Percentiles rank a stretch among this genome's conserved stretches.
Evolutionary conservation across 2,329 filamentous ascomycete genomes (phyloP).

Genomic region (Neofusicoccum kwambonambiense): DNA sequence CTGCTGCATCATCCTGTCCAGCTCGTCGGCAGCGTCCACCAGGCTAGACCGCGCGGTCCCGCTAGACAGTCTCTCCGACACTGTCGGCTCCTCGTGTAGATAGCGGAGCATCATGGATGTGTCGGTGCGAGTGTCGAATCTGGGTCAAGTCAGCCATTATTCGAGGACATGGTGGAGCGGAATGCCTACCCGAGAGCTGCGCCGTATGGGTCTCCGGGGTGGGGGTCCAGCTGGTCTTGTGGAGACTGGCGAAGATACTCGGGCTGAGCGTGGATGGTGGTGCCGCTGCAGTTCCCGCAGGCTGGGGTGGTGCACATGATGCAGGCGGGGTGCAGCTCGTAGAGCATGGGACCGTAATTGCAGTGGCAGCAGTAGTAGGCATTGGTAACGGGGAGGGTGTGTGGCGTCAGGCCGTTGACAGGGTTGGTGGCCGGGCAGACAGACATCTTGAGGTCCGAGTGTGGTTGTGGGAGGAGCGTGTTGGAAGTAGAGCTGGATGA

Average conservation of each 20-base stretch:
- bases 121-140: not conserved
- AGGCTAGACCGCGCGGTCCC: not conserved
- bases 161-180: not conserved
- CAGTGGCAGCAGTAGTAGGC: conserved; percentile 7
- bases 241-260: not conserved
- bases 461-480: not conserved
- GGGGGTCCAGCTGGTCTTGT: not conserved
- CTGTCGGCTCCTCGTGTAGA: not conserved
- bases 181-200: not conserved
- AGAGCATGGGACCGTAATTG: not conserved
- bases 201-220: not conserved
- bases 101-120: not conserved
- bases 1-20: not conserved
- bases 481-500: not conserved
- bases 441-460: not conserved
- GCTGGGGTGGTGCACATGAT: not conserved
- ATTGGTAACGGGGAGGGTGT: not conserved
- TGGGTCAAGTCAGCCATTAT: not conserved
- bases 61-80: not conserved
- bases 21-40: not conserved
- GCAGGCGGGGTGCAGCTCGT: not conserved
- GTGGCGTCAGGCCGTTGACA: not conserved
- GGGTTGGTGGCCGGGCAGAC: not conserved
- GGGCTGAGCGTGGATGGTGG: not conserved
- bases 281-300: not conserved